Percentiles rank a stretch among this genome's conserved stretches.
Conservation (phyloP, 257 asterid genomes). For the Verbascum thapsus region DNA sequence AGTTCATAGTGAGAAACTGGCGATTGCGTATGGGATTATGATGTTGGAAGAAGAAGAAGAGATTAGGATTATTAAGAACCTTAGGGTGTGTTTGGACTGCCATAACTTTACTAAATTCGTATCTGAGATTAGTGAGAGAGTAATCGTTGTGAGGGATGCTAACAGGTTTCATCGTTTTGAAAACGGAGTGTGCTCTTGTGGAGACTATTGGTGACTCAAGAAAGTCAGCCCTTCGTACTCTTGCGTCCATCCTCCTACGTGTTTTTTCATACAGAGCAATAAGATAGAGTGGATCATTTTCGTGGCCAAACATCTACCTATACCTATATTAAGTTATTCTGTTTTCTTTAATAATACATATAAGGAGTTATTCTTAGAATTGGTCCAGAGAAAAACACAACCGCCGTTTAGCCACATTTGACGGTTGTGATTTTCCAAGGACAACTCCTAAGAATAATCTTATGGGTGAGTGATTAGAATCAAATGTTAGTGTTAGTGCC, state of each 20-base stretch:
- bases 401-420: no score
- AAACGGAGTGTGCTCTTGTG: slow-evolving; percentile 81
- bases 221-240: slow-evolving; percentile 79
- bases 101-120: slow-evolving; percentile 84
- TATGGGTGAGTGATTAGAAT: no score
- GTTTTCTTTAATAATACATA: no score
- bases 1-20: slow-evolving; percentile 90
- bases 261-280: no score
- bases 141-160: slow-evolving; percentile 79
- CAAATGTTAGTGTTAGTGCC: no score
- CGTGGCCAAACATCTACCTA: no score
- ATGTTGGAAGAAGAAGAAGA: slow-evolving; percentile 60
- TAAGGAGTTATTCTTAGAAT: no score
- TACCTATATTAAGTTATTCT: no score
- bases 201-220: slow-evolving; percentile 87
- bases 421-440: no score
- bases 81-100: slow-evolving; percentile 88
- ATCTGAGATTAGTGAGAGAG: slow-evolving; percentile 61
- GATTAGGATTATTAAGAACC: slow-evolving; percentile 83
- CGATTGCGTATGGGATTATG: slow-evolving; percentile 79
- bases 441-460: no score
- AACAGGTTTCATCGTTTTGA: slow-evolving; percentile 86
- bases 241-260: slow-evolving; percentile 96
- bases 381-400: no score
- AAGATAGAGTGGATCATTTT: no score